Evolutionary conservation across 768 basidiomycete species (phyloP), one percentile per base, ranked within the genome.

Genomic region (Boletus subparvulus): DNA sequence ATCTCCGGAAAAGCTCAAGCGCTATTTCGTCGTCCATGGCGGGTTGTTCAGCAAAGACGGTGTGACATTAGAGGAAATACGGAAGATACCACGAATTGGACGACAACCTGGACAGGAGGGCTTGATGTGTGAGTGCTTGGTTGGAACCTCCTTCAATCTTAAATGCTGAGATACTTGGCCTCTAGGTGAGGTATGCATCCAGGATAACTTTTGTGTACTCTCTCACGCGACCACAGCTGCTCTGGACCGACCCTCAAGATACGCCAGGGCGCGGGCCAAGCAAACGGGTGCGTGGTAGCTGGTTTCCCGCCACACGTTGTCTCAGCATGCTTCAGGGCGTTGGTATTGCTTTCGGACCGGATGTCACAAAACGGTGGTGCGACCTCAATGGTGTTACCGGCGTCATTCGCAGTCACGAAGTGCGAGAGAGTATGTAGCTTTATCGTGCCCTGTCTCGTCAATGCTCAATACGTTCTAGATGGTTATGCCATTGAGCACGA

Each of bases 171-270:
- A 53, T 33, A 19, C 52, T 41, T 37, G 62, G 4, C 26, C 41
- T 41, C 21, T 55, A 88, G 87, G 86, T 69, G 86, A 89, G 82
- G 87, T 88, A 77, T 56, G 50, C 55, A 54, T 58, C 43, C 26
- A 17, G 39, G 26, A 13, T 37, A 41, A 13, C n/a, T 12, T 24
- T 26, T 46, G 16, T 44, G 13, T 47, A 28, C 43, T 36, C 45
- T 50, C 62, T 55, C 51, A 64, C 39, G 43, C 41, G 45, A 58
- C 30, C 63, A 19, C 68, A 95, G 89, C 74, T 94, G 30, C 81
- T 98, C 16, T 98, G 96, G 95, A 96, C 94, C 4, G 96, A 98
- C 74, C 96, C 97, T 21, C 97, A 98, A 72, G 87, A 88, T 41
- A 65, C 76, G 40, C 85, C 85, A 12, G 97, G 97, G 26, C 86